Conservation (phyloP, 495 filamentous ascomycete species). For the Emericellopsis terricola region DNA sequence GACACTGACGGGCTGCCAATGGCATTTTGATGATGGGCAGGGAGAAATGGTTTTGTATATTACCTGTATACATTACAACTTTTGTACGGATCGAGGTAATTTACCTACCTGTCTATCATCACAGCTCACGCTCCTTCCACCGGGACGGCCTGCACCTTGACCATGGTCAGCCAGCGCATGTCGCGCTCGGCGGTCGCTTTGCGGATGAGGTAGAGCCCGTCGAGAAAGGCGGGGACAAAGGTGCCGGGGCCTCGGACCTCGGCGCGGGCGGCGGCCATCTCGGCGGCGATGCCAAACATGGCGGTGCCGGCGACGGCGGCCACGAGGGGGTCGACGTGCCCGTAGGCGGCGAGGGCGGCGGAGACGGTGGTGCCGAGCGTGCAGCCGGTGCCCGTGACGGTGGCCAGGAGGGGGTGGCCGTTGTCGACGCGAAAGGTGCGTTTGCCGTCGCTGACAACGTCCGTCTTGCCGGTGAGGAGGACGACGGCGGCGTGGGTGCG, state of each 20-base stretch:
- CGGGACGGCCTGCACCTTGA: conserved; percentile 31
- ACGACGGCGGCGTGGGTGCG: conserved; percentile 49
- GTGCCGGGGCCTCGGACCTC: conserved; percentile 67
- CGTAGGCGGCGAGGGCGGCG: conserved; percentile 44
- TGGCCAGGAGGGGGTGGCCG: conserved; percentile 59
- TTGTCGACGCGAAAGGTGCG: conserved; percentile 50
- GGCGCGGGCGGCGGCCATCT: conserved; percentile 41
- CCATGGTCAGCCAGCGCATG: conserved; percentile 34
- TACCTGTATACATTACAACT: too few relatives aligned
- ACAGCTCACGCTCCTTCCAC: too few relatives aligned
- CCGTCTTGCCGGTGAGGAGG: conserved; percentile 68
- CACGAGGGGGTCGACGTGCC: conserved; percentile 43
- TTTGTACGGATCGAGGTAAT: too few relatives aligned
- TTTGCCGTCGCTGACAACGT: conserved; percentile 62
- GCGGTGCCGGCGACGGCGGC: conserved; percentile 50
- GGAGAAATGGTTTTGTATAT: too few relatives aligned
- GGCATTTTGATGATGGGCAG: too few relatives aligned
- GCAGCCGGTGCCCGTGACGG: conserved; percentile 80
- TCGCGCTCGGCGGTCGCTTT: conserved; percentile 27
- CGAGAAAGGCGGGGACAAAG: conserved; percentile 75
- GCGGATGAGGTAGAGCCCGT: conserved; percentile 40
- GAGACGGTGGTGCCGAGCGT: conserved; percentile 68
- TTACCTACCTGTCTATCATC: too few relatives aligned
- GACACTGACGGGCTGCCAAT: too few relatives aligned
- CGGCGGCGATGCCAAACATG: conserved; percentile 74